phyloP scores from a whole-genome alignment of 202 grass and related monocot species.

The Elaeis oleifera region DNA sequence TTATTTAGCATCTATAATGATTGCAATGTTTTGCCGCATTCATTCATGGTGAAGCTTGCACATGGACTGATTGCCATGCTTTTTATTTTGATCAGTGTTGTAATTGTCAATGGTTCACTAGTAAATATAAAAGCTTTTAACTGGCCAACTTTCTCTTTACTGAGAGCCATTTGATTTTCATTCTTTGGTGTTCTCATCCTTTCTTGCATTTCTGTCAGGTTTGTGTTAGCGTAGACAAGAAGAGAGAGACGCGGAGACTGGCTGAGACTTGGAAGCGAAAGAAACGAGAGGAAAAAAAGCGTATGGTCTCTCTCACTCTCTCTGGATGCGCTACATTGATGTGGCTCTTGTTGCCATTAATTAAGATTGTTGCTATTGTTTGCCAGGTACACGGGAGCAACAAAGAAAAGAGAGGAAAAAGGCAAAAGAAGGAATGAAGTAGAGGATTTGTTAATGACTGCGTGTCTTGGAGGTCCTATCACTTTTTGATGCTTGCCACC shows the following conservation, averaged over 20 bases:
- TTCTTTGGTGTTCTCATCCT: slow-evolving; percentile 9
- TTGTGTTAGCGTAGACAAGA: slow-evolving; percentile 83
- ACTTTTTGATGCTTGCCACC: no score
- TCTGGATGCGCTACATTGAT: neutral
- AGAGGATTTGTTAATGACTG: no score
- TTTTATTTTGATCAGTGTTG: no score
- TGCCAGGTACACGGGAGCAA: slow-evolving; percentile 57
- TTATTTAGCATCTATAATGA: no score
- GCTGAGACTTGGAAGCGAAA: slow-evolving; percentile 63
- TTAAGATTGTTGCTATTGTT: neutral
- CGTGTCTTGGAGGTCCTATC: no score
- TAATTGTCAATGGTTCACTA: no score
- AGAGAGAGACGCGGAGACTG: slow-evolving; percentile 51
- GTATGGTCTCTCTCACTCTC: slow-evolving; percentile 26
- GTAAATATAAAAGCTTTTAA: neutral
- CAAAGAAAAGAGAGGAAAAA: slow-evolving; percentile 62
- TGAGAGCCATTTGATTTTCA: slow-evolving; percentile 10
- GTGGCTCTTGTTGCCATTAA: neutral
- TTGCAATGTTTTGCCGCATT: no score
- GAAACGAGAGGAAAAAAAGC: slow-evolving; percentile 74
- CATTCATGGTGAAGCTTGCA: no score
- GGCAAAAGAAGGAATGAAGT: slow-evolving; percentile 44
- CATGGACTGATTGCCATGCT: no score
- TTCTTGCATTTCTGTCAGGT: slow-evolving; percentile 40
- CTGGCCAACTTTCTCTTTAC: neutral